A percentile compares a stretch with the other conserved stretches of the same genome.
phyloP scores from a whole-genome alignment of 768 basidiomycete species.

The Pleurotus salmoneostramineus region DNA sequence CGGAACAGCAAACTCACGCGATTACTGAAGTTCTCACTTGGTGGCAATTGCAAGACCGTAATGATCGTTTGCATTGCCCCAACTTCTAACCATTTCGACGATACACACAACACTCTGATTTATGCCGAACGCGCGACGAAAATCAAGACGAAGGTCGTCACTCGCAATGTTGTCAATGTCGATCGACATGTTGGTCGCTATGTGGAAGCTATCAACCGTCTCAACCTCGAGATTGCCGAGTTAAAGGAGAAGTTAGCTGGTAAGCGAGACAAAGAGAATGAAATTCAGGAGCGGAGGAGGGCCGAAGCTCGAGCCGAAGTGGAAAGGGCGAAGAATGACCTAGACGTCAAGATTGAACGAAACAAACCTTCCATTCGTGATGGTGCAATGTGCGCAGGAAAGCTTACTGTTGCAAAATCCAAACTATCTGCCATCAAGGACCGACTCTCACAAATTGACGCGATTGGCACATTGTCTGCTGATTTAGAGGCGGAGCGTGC shows the following conservation, averaged over 20 bases:
- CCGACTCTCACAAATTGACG: conserved; percentile 57
- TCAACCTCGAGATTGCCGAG: conserved; percentile 79
- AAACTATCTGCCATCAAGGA: conserved; percentile 62
- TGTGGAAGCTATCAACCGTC: conserved; percentile 88
- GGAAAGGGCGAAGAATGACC: conserved; percentile 68
- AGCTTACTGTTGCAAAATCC: conserved; percentile 63
- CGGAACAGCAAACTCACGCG: conserved; percentile 98
- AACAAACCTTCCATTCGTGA: conserved; percentile 68
- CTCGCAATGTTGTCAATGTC: conserved; percentile 92
- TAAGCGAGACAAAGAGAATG: conserved; percentile 58
- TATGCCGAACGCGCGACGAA: conserved; percentile 98
- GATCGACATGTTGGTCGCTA: conserved; percentile 94
- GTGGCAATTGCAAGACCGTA: conserved; percentile 98
- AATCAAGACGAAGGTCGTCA: conserved; percentile 97
- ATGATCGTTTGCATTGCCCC: conserved; percentile 99
- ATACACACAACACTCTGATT: conserved; percentile 96
- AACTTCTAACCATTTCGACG: conserved; percentile 93
- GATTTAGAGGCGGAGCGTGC: conserved; percentile 73
- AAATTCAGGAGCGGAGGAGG: conserved; percentile 61
- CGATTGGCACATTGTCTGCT: conserved; percentile 35
- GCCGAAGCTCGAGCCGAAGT: conserved; percentile 71
- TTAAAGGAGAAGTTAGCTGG: conserved; percentile 84
- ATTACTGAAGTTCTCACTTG: conserved; percentile 94
- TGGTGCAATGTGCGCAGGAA: conserved; percentile 71
- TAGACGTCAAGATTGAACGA: conserved; percentile 68